phyloP scores from a whole-genome alignment of 768 basidiomycete genomes.

The Phanerochaete carnosa region DNA sequence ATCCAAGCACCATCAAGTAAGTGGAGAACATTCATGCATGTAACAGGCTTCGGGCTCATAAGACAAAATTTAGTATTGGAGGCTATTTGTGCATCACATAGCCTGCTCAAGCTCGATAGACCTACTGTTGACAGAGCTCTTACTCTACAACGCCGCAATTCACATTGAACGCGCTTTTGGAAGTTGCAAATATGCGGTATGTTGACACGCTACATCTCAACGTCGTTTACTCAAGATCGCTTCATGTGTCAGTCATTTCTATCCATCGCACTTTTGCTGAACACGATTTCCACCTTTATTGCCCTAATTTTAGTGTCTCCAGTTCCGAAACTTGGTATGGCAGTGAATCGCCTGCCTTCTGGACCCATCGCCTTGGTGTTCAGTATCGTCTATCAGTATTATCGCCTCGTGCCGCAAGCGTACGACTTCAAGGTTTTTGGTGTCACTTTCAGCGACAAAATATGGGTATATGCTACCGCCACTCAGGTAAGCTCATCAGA shows the following conservation, averaged over 20 bases:
- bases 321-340: conserved; percentile 34
- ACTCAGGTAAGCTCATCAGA: conserved; percentile 49
- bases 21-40: conserved; percentile 1
- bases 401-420: conserved; percentile 67
- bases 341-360: conserved; percentile 70
- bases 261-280: conserved; percentile 62
- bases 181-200: conserved; percentile 81
- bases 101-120: conserved; percentile 85
- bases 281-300: conserved; percentile 66
- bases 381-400: conserved; percentile 81
- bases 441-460: conserved; percentile 72
- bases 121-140: conserved; percentile 69
- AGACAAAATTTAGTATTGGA: conserved; percentile 70
- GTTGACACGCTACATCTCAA: conserved; percentile 20
- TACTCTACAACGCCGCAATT: conserved; percentile 69
- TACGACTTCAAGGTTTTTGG: conserved; percentile 80
- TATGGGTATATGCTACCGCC: conserved; percentile 67
- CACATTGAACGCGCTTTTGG: conserved; percentile 85
- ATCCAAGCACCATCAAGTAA: conserved; percentile 85
- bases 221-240: background rate
- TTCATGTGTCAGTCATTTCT: conserved; percentile 62
- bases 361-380: conserved; percentile 78
- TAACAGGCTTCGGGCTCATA: background rate
- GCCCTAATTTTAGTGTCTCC: conserved; percentile 61
- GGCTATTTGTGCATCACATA: conserved; percentile 68